Evolutionary conservation across 2,329 filamentous ascomycete species (phyloP), one percentile per base, ranked within the genome.

Genomic region (Hansfordia pulvinata): DNA sequence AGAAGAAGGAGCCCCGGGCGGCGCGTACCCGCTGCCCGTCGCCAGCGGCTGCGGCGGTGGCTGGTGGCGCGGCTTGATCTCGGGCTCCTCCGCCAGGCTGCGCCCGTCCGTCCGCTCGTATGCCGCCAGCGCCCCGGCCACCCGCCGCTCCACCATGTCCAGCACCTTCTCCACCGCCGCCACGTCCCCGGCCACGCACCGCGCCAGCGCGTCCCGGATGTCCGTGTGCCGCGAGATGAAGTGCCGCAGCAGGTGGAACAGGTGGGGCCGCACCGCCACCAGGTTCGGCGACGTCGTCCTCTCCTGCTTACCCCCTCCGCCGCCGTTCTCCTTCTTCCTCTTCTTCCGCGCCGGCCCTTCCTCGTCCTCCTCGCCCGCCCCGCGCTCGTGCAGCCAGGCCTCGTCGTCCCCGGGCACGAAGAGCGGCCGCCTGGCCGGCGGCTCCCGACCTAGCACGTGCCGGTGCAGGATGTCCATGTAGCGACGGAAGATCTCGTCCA

Each of bases 381-480:
- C 42, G 9, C 33, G 37, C 25, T 56, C 47, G 3, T 49, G 41
- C 30, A 67, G 52, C 62, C 59, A 67, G 3, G 46, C 34, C 32
- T 52, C 49, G 37, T 65, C 53, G 33, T 69, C 66, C 4, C 67
- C 66, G 0, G 76, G 70, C 7, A 90, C 47, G 47, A 84, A 94
- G 0, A 94, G 63, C 1, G 79, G 79, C 33, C 68, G 63, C 26
- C 88, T 62, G 20, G 52, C 42, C 0, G 86, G 86, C 1, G 76
- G 72, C 4, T 72, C 56, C 17, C 58, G 50, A 18, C 73, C 73
- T 0, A 90, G 58, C 1, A 80, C 81, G 42, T 93, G 69, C 47
- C 67, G 67, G 51, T 94, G 76, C 25, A 96, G 67, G 32, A 98
- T 92, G 43, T 94, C 80, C 51, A 96, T 62, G 47, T 98, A 98